Evolutionary conservation across 176 grass and related monocot species (phyloP).

Genomic region (Oryza meridionalis): DNA sequence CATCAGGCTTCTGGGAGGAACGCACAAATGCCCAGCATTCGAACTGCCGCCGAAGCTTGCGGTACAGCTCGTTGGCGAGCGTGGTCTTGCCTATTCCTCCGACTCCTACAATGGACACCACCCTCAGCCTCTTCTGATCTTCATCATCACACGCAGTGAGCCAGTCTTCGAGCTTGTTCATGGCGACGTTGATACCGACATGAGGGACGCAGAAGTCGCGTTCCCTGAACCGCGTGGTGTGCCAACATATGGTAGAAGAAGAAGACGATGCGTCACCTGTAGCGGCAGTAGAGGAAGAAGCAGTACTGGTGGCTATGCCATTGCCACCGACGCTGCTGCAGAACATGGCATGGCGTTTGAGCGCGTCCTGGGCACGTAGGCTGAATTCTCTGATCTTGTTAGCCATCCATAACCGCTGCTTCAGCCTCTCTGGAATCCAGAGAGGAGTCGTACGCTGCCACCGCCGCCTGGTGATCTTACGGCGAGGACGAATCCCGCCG

Average conservation of each 20-base stretch:
- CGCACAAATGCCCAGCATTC: slow-evolving; percentile 36
- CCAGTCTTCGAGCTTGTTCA: slow-evolving; percentile 22
- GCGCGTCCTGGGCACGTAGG: neutral
- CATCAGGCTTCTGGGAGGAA: slow-evolving; percentile 3
- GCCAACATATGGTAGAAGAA: neutral
- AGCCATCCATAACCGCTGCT: slow-evolving; percentile 35
- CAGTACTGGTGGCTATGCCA: neutral
- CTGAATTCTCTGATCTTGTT: slow-evolving; percentile 50
- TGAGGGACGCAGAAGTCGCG: too few species aligned
- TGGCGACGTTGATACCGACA: neutral
- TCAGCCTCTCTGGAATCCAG: neutral
- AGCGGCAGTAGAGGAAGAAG: neutral
- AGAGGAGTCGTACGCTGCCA: neutral
- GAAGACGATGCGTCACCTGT: neutral
- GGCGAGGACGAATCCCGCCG: too few species aligned
- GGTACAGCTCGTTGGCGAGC: slow-evolving; percentile 3
- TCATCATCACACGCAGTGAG: neutral
- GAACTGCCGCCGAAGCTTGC: neutral
- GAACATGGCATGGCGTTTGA: slow-evolving; percentile 16
- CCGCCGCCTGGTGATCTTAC: neutral
- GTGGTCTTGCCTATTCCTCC: slow-evolving; percentile 35
- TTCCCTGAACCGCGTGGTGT: too few species aligned
- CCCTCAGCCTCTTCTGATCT: slow-evolving; percentile 15
- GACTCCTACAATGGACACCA: slow-evolving; percentile 16
- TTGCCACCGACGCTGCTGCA: neutral